Conservation (phyloP, 352 stramenopile genomes). For the Phytophthora multivora region DNA sequence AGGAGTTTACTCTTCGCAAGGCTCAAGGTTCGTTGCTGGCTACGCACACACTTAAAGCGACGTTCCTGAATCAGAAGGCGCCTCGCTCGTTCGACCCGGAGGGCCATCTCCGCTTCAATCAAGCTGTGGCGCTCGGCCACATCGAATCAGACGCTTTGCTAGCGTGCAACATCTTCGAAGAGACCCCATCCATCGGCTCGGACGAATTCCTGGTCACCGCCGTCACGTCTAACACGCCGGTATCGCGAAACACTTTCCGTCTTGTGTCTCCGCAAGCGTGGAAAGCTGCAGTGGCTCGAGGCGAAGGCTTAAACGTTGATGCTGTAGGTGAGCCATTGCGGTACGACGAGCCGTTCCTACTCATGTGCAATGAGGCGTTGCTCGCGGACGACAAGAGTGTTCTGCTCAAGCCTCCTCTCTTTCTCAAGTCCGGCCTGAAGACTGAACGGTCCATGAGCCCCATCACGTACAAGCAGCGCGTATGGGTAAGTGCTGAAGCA, state of each 20-base stretch:
- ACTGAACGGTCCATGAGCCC: conserved; percentile 84
- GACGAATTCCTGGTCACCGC: conserved; percentile 71
- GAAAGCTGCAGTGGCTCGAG: conserved; percentile 33
- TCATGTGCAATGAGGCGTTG: conserved; percentile 82
- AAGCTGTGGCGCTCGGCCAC: conserved; percentile 63
- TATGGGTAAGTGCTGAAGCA: conserved; percentile 65
- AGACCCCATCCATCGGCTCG: conserved; percentile 80
- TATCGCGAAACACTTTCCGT: conserved; percentile 73
- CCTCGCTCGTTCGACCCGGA: conserved; percentile 56
- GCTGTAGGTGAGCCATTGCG: conserved; percentile 39
- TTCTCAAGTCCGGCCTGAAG: conserved; percentile 85
- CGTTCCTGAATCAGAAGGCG: conserved; percentile 73
- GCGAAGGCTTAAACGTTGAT: conserved; percentile 25
- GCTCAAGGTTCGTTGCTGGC: conserved; percentile 79
- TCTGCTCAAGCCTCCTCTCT: conserved; percentile 70
- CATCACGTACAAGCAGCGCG: conserved; percentile 86
- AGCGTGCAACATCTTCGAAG: conserved; percentile 82
- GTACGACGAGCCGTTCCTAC: conserved; percentile 83
- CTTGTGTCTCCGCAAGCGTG: conserved; percentile 59
- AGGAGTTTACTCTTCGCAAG: conserved; percentile 85
- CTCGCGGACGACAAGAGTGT: conserved; percentile 80
- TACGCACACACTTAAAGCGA: conserved; percentile 78
- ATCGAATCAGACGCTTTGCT: conserved; percentile 55
- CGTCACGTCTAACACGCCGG: conserved; percentile 14
- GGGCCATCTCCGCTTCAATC: conserved; percentile 50